These are phyloP conservation scores for Xylariaceae sp. DNA, from an alignment of 2,329 filamentous ascomycete genomes.

Conservation along the genomic window DNA sequence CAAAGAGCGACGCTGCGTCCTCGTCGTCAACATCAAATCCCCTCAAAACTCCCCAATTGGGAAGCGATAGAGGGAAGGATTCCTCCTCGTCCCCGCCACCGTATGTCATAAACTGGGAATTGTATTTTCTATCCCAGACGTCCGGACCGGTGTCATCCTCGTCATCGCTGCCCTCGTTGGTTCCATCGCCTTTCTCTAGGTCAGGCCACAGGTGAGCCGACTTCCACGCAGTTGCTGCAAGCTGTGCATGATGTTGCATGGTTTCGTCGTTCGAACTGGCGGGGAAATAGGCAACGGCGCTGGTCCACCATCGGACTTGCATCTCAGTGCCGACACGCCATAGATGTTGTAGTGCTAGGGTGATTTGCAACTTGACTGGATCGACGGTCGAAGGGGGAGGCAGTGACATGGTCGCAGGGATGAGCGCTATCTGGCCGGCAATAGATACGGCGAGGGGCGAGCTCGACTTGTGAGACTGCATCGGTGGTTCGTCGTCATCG, in stretches of 20 bases:
- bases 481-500: slow-evolving; percentile 20
- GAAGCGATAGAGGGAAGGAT: slow-evolving; percentile 35
- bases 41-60: slow-evolving; percentile 46
- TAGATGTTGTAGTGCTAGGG: slow-evolving; percentile 80
- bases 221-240: slow-evolving; percentile 47
- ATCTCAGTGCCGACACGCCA: slow-evolving; percentile 74
- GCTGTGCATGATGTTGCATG: slow-evolving; percentile 33
- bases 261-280: slow-evolving; percentile 23
- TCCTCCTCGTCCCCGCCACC: slow-evolving; percentile 25
- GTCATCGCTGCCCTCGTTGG: slow-evolving; percentile 41
- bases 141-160: slow-evolving; percentile 50
- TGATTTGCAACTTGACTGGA: slow-evolving; percentile 53
- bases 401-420: slow-evolving; percentile 72
- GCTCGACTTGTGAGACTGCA: slow-evolving; percentile 3
- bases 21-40: slow-evolving; percentile 35
- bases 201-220: slow-evolving; percentile 35
- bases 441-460: slow-evolving; percentile 49
- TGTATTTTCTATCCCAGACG: slow-evolving; percentile 63
- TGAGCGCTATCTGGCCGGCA: slow-evolving; percentile 86
- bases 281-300: slow-evolving; percentile 69
- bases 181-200: slow-evolving; percentile 38
- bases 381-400: slow-evolving; percentile 33
- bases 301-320: slow-evolving; percentile 68
- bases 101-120: slow-evolving; percentile 43
- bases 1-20: slow-evolving; percentile 19